phyloP scores from a whole-genome alignment of 805 yeast species.

The Cyberlindnera euphorbiiphila region DNA sequence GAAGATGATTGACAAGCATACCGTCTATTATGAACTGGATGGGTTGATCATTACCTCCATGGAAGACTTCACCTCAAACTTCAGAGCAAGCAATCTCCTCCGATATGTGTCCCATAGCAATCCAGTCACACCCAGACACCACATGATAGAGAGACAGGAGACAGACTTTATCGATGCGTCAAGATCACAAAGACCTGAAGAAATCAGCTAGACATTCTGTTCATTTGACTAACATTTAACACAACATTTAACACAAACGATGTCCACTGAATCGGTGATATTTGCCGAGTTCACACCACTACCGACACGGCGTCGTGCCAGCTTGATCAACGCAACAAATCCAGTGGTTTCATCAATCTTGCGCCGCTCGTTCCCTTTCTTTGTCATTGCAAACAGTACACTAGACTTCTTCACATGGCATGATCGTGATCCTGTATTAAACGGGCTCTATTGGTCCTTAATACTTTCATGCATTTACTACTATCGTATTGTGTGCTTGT shows the following conservation, averaged over 20 bases:
- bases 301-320: slow-evolving; percentile 12
- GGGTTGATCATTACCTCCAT: no score
- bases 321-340: slow-evolving; percentile 5
- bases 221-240: no score
- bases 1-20: no score
- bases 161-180: no score
- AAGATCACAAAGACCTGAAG: no score
- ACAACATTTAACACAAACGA: neutral
- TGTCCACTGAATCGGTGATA: slow-evolving; percentile 7
- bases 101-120: no score
- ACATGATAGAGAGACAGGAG: no score
- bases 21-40: no score
- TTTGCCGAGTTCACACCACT: slow-evolving; percentile 14
- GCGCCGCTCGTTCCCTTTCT: slow-evolving; percentile 42
- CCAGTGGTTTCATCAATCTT: slow-evolving; percentile 42
- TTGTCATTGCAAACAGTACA: slow-evolving; percentile 38
- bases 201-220: no score
- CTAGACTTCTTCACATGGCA: slow-evolving; percentile 47
- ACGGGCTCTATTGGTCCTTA: slow-evolving; percentile 36
- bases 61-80: no score
- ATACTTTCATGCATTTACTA: slow-evolving; percentile 37
- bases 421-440: slow-evolving; percentile 38
- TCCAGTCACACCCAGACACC: no score
- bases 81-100: no score
- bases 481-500: slow-evolving; percentile 32